Evolutionary conservation across 1,284 basidiomycete species (phyloP).

Genomic region (Coniferiporia sulphurascens): DNA sequence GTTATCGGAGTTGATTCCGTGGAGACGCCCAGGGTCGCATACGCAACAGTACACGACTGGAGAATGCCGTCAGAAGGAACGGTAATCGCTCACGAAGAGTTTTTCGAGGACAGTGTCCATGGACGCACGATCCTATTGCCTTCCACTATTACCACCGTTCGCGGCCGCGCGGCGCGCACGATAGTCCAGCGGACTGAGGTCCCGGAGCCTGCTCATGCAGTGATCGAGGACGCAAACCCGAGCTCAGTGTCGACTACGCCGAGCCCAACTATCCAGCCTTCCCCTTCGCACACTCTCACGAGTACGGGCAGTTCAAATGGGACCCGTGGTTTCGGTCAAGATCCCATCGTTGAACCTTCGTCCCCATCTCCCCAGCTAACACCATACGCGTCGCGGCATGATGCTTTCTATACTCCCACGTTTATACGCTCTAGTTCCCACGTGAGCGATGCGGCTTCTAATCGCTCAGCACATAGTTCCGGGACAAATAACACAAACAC

Average conservation of each 20-base stretch:
- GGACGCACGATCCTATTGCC: neutral
- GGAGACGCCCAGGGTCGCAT: conserved; percentile 9
- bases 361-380: conserved; percentile 53
- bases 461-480: conserved; percentile 37
- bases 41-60: neutral
- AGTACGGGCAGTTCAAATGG: conserved; percentile 19
- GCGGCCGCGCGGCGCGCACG: conserved; percentile 1
- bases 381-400: conserved; percentile 22
- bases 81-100: conserved; percentile 9
- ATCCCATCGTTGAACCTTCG: conserved; percentile 54
- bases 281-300: conserved; percentile 40
- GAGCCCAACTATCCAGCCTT: conserved; percentile 12
- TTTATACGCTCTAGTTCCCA: conserved; percentile 18
- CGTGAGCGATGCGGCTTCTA: conserved; percentile 34
- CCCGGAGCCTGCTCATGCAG: neutral
- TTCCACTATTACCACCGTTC: conserved; percentile 4
- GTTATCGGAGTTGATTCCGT: neutral
- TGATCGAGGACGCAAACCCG: conserved; percentile 16
- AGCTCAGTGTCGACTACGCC: conserved; percentile 18
- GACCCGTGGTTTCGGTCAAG: conserved; percentile 43
- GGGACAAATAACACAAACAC: conserved; percentile 37
- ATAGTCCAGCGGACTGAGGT: neutral
- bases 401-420: conserved; percentile 1
- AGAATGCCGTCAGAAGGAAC: neutral
- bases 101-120: conserved; percentile 5